These are phyloP conservation scores for Cercospora janseana DNA, from an alignment of 2,329 filamentous ascomycete genomes.

Conservation along the genomic window DNA sequence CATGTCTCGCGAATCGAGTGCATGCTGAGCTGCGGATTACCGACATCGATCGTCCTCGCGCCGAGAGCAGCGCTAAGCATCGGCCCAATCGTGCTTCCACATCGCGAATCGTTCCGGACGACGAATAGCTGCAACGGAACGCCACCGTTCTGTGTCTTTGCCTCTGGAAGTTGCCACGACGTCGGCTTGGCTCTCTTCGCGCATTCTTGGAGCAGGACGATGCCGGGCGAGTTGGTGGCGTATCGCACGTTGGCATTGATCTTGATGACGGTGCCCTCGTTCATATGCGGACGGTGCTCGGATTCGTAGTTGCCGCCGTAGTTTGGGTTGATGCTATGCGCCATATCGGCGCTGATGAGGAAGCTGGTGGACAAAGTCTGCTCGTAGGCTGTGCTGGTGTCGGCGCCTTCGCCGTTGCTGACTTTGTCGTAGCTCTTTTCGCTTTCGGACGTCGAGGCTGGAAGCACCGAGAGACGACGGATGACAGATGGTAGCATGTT, in stretches of 20 bases:
- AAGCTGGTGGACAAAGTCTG: slow-evolving; percentile 89
- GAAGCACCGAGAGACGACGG: slow-evolving; percentile 78
- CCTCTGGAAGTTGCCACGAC: slow-evolving; percentile 34
- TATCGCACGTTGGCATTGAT: slow-evolving; percentile 97
- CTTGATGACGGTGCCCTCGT: slow-evolving; percentile 95
- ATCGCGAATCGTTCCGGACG: slow-evolving; percentile 90
- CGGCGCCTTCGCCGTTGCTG: slow-evolving; percentile 51
- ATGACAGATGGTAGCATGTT: slow-evolving; percentile 87
- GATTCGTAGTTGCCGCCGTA: slow-evolving; percentile 88
- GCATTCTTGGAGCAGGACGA: slow-evolving; percentile 86
- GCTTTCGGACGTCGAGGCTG: slow-evolving; percentile 55
- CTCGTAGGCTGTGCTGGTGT: slow-evolving; percentile 80
- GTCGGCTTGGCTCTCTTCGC: slow-evolving; percentile 58
- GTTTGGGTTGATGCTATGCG: slow-evolving; percentile 93
- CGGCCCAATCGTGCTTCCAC: slow-evolving; percentile 96
- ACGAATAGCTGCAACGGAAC: slow-evolving; percentile 95
- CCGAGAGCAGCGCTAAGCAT: slow-evolving; percentile 88
- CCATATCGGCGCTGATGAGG: slow-evolving; percentile 95
- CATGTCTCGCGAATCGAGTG: slow-evolving; percentile 94
- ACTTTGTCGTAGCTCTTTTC: slow-evolving; percentile 65
- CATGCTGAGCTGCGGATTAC: slow-evolving; percentile 94
- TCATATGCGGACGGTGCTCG: slow-evolving; percentile 90
- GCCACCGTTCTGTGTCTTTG: slow-evolving; percentile 54
- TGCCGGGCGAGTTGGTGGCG: slow-evolving; percentile 92
- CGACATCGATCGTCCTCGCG: slow-evolving; percentile 83